Base-by-base conservation (phyloP, 441 rosid genomes). In the Flueggea neowawraea region DNA sequence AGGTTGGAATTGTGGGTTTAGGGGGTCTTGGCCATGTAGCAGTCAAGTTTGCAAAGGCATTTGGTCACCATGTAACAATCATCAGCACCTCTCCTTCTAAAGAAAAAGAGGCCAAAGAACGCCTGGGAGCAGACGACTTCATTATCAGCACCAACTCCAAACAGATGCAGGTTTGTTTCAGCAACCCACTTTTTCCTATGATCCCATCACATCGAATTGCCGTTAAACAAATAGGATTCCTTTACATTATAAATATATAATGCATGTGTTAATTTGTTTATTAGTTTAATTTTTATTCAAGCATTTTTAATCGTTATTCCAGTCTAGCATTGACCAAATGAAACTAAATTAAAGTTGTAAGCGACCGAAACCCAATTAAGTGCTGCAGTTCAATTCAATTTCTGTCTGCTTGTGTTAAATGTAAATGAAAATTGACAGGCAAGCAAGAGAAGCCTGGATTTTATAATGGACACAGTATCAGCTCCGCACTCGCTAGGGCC, bases 1-100 rank as follows among this genome's bases (percentile, higher is more conserved):
- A 53, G 65, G 73, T 91, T 32, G 94, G 92, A 8, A 65, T 82
- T 0, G 89, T 83, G 12, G 94, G 96, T 22, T 76, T 84, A 0
- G 90, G 97, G 3, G 95, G 88, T 4, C 84, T 88, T 8, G 96
- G 94, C 12, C 94, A 86, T 62, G 71, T 85, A 15, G 91, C 91
- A 5, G 83, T 90, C 41, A 90, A 84, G 61, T 80, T 87, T 59
- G 89, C 73, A 2, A 84, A 91, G 70, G 96, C 89, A 6, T 86
- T 85, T 60, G 85, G 90, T 53, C 84, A 83, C 70, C 86, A 84
- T 15, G 94, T 88, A 7, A 86, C 94, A 0, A 90, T 88, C 16
- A 85, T 88, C 59, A 86, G 90, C 67, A 75, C 89, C n/a, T 85
- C 89, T 55, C 78, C 90, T 1, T 73, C 71, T 0, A 88, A 84